Base-by-base conservation (phyloP, 2,329 filamentous ascomycete genomes). In the Fusarium nelsonii region DNA sequence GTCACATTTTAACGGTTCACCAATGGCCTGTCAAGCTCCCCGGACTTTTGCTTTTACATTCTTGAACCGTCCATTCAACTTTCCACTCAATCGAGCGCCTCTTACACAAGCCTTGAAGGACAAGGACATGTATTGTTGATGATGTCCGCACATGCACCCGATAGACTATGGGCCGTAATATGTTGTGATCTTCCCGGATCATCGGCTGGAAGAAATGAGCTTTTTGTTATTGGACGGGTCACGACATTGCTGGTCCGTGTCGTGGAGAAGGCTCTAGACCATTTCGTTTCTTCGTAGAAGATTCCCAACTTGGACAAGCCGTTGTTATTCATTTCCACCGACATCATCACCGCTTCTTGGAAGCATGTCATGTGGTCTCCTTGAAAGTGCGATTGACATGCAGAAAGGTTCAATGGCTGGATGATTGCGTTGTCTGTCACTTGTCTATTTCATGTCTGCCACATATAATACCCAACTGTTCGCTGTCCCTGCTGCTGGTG, bases 281-380 rank as follows among this genome's bases (percentile, higher is more conserved):
- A 59, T 43, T 58, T 65, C 55, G 58, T 62, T 71, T 62, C 58
- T 69, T 61, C 58, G 33, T 51, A 23, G 53, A 71, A 63, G 48
- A 55, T 64, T 70, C 70, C 64, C 63, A 71, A 65, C 61, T 52
- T 33, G 59, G 66, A 54, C 45, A 56, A 57, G 58, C 60, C 58
- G 43, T 55, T 57, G 32, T 46, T 36, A 20, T 28, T 74, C 72
- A 74, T 74, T 73, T 74, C 72, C 72, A 74, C 70, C 64, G 60
- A 72, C 72, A 73, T 73, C 71, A 69, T 65, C 33, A 52, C 62
- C 50, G 52, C 41, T 50, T 37, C 33, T 36, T 43, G 53, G 16
- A 40, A 44, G 20, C 39, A 41, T 45, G 44, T 64, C 50, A 64
- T 63, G 50, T 64, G 50, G 58, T 44, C 48, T 49, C n/a, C 3